A percentile compares a stretch with the other conserved stretches of the same genome.
Conservation (phyloP, 1,284 basidiomycete species). For the Puccinia triticina region DNA sequence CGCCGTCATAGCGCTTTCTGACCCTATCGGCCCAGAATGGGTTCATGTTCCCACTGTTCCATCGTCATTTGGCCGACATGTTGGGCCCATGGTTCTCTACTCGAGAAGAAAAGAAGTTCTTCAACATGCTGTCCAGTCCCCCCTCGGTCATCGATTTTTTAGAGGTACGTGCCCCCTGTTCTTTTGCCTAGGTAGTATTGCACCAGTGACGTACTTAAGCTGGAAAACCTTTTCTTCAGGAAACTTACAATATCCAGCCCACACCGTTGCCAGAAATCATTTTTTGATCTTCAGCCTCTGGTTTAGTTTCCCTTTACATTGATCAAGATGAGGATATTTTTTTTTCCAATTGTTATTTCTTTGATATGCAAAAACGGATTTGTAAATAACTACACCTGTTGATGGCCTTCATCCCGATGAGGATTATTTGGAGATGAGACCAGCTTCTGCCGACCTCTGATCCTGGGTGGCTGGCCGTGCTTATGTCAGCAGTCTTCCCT, state of each 20-base stretch:
- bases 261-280: conserved; percentile 7
- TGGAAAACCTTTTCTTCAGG: neutral
- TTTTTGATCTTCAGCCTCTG: neutral
- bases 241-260: conserved; percentile 28
- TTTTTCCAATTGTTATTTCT: too few relatives aligned
- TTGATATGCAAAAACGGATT: too few relatives aligned
- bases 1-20: conserved; percentile 61
- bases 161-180: conserved; percentile 59
- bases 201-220: neutral
- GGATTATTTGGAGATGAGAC: too few relatives aligned
- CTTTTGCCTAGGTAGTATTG: conserved; percentile 48
- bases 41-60: conserved; percentile 65
- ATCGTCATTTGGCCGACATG: conserved; percentile 66
- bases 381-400: too few relatives aligned
- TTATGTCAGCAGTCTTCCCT: too few relatives aligned
- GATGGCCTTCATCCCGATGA: too few relatives aligned
- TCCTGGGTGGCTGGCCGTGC: too few relatives aligned
- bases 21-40: conserved; percentile 63
- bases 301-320: too few relatives aligned
- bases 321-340: too few relatives aligned
- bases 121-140: conserved; percentile 64
- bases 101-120: conserved; percentile 64
- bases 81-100: conserved; percentile 63
- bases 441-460: too few relatives aligned
- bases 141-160: conserved; percentile 65